Evolutionary conservation across 2,329 filamentous ascomycete species (phyloP).

Genomic region (Leptodontidium sp.): DNA sequence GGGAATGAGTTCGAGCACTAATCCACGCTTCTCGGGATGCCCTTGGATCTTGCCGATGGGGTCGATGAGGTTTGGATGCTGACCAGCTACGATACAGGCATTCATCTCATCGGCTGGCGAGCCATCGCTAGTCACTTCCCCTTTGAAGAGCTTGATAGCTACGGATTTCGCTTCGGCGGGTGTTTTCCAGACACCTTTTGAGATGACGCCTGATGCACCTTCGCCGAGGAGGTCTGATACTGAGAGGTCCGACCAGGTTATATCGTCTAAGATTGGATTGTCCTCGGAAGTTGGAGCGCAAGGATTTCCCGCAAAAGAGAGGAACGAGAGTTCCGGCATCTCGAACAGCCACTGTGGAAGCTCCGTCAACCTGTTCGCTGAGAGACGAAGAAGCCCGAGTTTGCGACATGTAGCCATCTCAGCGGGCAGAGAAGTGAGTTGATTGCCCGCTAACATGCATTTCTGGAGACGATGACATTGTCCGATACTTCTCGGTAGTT

Average conservation of each 20-base stretch:
- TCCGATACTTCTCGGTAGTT: constrained; percentile 53
- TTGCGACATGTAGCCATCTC: constrained; percentile 55
- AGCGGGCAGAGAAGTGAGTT: constrained; percentile 50
- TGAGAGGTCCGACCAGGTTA: constrained; percentile 53
- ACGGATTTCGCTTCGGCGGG: constrained; percentile 49
- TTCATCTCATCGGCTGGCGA: constrained; percentile 59
- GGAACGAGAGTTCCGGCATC: constrained; percentile 55
- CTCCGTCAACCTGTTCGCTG: constrained; percentile 51
- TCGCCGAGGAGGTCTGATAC: constrained; percentile 53
- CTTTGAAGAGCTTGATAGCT: constrained; percentile 58
- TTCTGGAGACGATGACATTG: constrained; percentile 54
- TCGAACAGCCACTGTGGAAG: constrained; percentile 55
- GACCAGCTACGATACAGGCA: constrained; percentile 55
- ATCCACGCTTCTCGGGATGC: constrained; percentile 52
- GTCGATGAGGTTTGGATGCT: constrained; percentile 55
- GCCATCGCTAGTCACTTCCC: constrained; percentile 56
- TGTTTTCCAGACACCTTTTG: constrained; percentile 50
- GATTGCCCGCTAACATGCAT: constrained; percentile 59
- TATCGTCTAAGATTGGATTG: constrained; percentile 47
- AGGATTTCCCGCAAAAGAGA: constrained; percentile 58
- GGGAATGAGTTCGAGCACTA: constrained; percentile 58
- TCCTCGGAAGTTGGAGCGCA: constrained; percentile 46
- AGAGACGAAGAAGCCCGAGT: constrained; percentile 54
- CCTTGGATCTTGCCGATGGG: constrained; percentile 54
- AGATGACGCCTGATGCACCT: constrained; percentile 57